Evolutionary conservation across 2,329 filamentous ascomycete species (phyloP).

Genomic region (Alternaria ethzedia): DNA sequence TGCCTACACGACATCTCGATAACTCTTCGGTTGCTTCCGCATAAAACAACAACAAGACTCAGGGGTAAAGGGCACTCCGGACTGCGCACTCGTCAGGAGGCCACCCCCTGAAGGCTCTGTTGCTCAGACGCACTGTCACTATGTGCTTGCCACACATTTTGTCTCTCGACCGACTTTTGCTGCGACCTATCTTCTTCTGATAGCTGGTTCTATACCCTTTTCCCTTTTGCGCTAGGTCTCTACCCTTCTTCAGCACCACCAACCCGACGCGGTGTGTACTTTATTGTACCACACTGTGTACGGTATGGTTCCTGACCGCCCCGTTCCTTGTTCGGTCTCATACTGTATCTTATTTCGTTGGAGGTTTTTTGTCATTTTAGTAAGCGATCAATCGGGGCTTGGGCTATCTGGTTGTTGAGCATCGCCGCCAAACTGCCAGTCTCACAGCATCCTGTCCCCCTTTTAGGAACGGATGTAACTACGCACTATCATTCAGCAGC

Average conservation of each 20-base stretch:
- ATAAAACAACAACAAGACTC: not conserved
- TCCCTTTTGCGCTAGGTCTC: not conserved
- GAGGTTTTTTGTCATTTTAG: not conserved
- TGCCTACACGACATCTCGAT: slow-evolving; percentile 30
- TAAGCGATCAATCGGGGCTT: not conserved
- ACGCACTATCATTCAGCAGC: slow-evolving; percentile 2
- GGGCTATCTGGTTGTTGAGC: not conserved
- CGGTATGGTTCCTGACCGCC: not conserved
- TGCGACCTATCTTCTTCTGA: slow-evolving; percentile 8
- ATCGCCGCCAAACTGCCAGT: not conserved
- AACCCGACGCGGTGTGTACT: not conserved
- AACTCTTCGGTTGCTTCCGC: not conserved
- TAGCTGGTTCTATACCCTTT: slow-evolving; percentile 17
- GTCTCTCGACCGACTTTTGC: not conserved
- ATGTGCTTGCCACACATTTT: not conserved
- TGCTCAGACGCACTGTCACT: not conserved
- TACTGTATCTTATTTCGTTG: not conserved
- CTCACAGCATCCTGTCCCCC: not conserved
- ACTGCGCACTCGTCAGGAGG: not conserved
- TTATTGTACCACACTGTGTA: not conserved
- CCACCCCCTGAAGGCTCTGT: not conserved
- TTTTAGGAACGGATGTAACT: not conserved
- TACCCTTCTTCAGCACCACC: not conserved
- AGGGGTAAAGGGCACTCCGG: not conserved
- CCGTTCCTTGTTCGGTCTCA: not conserved